Evolutionary conservation across 805 yeast species (phyloP).

Genomic region (Sugiyamaella americana): DNA sequence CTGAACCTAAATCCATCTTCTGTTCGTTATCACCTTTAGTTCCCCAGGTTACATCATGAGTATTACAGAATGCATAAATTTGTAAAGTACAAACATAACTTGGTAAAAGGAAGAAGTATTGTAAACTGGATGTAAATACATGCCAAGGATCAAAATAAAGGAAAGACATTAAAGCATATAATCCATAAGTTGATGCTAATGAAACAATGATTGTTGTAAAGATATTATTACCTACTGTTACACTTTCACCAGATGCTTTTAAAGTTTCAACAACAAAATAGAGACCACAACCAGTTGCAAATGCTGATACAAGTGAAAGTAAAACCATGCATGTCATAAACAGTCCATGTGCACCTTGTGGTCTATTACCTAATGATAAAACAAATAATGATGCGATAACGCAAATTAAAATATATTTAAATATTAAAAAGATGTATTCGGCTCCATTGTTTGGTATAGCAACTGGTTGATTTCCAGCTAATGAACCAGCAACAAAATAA

Average conservation of each 20-base stretch:
- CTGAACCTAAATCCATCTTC: slow-evolving; percentile 66
- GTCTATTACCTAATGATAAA: slow-evolving; percentile 94
- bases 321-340: slow-evolving; percentile 68
- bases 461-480: slow-evolving; percentile 42
- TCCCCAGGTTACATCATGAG: slow-evolving; percentile 99
- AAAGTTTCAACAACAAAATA: slow-evolving; percentile 64
- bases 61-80: slow-evolving; percentile 94
- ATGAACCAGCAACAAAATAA: slow-evolving; percentile 85
- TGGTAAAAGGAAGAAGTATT: slow-evolving; percentile 85
- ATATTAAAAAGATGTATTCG: slow-evolving; percentile 70
- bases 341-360: slow-evolving; percentile 85
- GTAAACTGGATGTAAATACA: slow-evolving; percentile 75
- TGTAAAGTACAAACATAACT: slow-evolving; percentile 88
- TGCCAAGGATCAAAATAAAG: slow-evolving; percentile 97
- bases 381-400: slow-evolving; percentile 83
- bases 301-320: slow-evolving; percentile 71
- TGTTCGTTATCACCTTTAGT: slow-evolving; percentile 88
- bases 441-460: slow-evolving; percentile 60
- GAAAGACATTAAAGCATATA: slow-evolving; percentile 75
- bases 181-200: slow-evolving; percentile 83
- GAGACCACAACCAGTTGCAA: slow-evolving; percentile 76
- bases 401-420: slow-evolving; percentile 80
- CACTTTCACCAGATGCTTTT: slow-evolving; percentile 31
- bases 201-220: slow-evolving; percentile 69
- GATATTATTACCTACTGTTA: slow-evolving; percentile 38